Evolutionary conservation across 1,284 basidiomycete genomes (phyloP).

Genomic region (Apiotrichum veenhuisii): DNA sequence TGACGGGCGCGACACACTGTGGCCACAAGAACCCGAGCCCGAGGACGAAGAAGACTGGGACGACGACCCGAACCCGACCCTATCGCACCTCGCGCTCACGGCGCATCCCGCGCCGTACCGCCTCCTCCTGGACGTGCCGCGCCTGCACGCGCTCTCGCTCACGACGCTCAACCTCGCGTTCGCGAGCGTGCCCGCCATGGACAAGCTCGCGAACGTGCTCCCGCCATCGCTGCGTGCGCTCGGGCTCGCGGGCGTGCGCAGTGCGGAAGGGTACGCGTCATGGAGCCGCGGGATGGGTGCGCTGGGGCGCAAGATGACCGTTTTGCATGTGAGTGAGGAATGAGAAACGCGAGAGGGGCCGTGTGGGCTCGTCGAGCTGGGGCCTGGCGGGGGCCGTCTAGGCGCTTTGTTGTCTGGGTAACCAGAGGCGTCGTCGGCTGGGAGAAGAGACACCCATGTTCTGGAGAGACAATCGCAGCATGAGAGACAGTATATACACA

Average conservation of each 20-base stretch:
- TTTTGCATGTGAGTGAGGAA: slow-evolving; percentile 27
- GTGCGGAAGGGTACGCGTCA: slow-evolving; percentile 8
- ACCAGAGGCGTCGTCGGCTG: no score
- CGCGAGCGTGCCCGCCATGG: slow-evolving; percentile 22
- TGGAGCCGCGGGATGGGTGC: slow-evolving; percentile 21
- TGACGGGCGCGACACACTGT: no score
- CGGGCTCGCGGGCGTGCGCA: slow-evolving; percentile 24
- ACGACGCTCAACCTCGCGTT: slow-evolving; percentile 38
- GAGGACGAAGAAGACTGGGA: slow-evolving; percentile 20
- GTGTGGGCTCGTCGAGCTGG: neutral
- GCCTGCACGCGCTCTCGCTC: slow-evolving; percentile 2
- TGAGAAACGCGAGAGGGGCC: no score
- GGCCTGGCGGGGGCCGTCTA: no score
- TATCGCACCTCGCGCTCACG: slow-evolving; percentile 29
- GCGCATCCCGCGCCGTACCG: slow-evolving; percentile 26
- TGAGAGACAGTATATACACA: no score
- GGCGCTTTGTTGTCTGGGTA: no score
- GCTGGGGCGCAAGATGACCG: slow-evolving; percentile 30
- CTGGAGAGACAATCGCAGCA: no score
- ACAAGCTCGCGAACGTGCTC: slow-evolving; percentile 23
- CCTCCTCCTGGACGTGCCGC: slow-evolving; percentile 24
- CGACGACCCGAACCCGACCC: slow-evolving; percentile 7
- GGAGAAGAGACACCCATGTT: no score
- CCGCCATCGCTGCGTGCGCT: slow-evolving; percentile 28
- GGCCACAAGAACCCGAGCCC: neutral